A percentile compares a stretch with the other conserved stretches of the same genome.
Evolutionary conservation across 2,329 filamentous ascomycete species (phyloP).

Genomic region (Phymatotrichopsis omnivora): DNA sequence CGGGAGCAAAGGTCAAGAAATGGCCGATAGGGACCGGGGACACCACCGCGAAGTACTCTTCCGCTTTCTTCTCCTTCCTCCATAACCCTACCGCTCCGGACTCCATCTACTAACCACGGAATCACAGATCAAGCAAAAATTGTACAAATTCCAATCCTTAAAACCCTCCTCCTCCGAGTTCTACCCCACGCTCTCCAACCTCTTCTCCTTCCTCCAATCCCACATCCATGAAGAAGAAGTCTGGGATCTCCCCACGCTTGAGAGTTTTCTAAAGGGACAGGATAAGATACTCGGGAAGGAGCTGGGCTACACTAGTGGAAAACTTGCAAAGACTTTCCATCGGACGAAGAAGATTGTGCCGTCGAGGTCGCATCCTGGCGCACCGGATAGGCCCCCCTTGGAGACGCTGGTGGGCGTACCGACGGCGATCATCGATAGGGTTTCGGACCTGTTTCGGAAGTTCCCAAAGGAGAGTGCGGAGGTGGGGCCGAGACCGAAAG

Average conservation of each 20-base stretch:
- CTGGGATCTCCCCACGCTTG: constrained; percentile 42
- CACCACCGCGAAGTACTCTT: constrained; percentile 17
- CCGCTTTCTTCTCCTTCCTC: background rate
- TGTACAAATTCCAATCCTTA: constrained; percentile 44
- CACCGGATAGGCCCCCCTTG: constrained; percentile 45
- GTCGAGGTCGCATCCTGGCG: constrained; percentile 43
- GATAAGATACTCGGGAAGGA: no score
- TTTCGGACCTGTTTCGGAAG: constrained; percentile 47
- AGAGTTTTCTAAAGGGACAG: constrained; percentile 35
- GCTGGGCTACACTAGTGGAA: constrained; percentile 34
- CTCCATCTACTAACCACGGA: background rate
- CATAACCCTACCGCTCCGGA: background rate
- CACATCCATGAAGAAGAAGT: constrained; percentile 46
- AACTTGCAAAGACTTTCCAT: constrained; percentile 39
- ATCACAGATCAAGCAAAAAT: constrained; percentile 44
- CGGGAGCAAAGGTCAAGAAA: constrained; percentile 36
- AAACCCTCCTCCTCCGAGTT: constrained; percentile 38
- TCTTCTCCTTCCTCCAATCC: constrained; percentile 39
- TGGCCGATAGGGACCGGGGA: constrained; percentile 41
- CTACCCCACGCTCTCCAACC: constrained; percentile 37
- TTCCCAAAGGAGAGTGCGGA: constrained; percentile 38
- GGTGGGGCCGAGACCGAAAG: no score
- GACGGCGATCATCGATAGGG: constrained; percentile 47
- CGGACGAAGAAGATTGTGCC: constrained; percentile 48
- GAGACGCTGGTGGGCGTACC: constrained; percentile 47